A percentile compares a stretch with the other conserved stretches of the same genome.
Conservation (phyloP, 2,329 filamentous ascomycete genomes). For the Paramyrothecium sp. region DNA sequence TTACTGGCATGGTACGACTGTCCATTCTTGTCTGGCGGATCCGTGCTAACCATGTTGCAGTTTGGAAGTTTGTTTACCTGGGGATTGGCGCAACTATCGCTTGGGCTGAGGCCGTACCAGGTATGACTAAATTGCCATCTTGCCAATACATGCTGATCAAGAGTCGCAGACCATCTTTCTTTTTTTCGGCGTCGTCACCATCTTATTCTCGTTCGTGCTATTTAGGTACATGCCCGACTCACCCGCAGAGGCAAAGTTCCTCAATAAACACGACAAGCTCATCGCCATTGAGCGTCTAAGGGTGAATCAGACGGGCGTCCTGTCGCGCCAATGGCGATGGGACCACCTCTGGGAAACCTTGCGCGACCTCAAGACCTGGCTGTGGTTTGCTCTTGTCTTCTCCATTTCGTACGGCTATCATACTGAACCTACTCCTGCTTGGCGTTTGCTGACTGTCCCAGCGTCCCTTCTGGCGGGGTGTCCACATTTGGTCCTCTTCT, state of each 20-base stretch:
- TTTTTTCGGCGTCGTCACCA: conserved; percentile 28
- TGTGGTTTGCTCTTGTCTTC: conserved; percentile 40
- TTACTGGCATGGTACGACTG: conserved; percentile 15
- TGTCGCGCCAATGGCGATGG: conserved; percentile 31
- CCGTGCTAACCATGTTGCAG: neutral
- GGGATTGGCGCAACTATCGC: conserved; percentile 8
- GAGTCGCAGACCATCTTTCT: conserved; percentile 16
- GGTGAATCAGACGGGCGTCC: conserved; percentile 42
- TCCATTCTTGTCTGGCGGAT: neutral
- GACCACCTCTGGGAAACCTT: conserved; percentile 33
- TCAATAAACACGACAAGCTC: conserved; percentile 52
- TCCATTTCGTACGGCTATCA: conserved; percentile 42
- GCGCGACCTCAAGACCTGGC: conserved; percentile 33
- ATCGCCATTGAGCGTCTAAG: conserved; percentile 55
- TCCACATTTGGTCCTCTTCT: conserved; percentile 57
- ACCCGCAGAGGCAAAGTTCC: conserved; percentile 55
- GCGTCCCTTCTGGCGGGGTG: conserved; percentile 52
- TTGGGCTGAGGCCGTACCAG: conserved; percentile 10
- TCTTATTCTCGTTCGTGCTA: conserved; percentile 43
- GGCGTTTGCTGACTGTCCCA: neutral
- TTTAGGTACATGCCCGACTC: conserved; percentile 60
- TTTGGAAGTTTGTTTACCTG: conserved; percentile 16
- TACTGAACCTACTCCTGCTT: too few relatives aligned
- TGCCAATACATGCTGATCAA: neutral
- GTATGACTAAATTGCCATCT: neutral